Percentiles rank a stretch among this genome's conserved stretches.
Conservation (phyloP, 257 asterid genomes). For the Solanum pimpinellifolium region DNA sequence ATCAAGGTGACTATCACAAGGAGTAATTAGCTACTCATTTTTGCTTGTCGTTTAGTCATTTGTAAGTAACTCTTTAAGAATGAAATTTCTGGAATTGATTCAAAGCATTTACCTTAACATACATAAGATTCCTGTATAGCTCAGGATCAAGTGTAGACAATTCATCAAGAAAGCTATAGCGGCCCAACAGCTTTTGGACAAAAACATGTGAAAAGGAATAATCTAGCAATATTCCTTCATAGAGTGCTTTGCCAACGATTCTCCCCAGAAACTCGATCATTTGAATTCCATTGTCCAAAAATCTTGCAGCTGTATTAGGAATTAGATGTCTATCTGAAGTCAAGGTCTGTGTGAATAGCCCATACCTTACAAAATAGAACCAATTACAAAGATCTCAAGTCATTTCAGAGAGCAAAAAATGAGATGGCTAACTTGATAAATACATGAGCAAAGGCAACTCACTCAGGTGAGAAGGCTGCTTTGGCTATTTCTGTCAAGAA, state of each 20-base stretch:
- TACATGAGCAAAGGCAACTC: conserved; percentile 16
- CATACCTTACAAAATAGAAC: conserved; percentile 42
- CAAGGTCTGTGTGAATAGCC: conserved; percentile 82
- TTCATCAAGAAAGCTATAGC: conserved; percentile 93
- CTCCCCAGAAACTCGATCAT: conserved; percentile 93
- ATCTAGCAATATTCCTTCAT: conserved; percentile 89
- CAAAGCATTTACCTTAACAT: conserved; percentile 68
- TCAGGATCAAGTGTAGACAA: conserved; percentile 93
- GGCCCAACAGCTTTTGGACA: conserved; percentile 90
- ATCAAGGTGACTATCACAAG: background rate
- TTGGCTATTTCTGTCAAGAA: conserved; percentile 84
- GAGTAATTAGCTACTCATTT: background rate
- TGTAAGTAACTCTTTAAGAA: background rate
- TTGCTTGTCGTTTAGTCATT: background rate
- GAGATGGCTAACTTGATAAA: background rate
- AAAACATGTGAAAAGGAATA: conserved; percentile 90
- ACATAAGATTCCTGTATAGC: conserved; percentile 80
- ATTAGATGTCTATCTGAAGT: conserved; percentile 77
- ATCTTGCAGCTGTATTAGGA: conserved; percentile 76
- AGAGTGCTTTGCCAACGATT: conserved; percentile 89
- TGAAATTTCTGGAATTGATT: background rate
- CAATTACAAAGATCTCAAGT: conserved; percentile 1
- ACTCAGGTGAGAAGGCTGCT: conserved; percentile 86
- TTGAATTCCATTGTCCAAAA: conserved; percentile 70
- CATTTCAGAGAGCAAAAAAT: conserved; percentile 1